phyloP scores from a whole-genome alignment of 441 rosid species.

The Populus hybrid region DNA sequence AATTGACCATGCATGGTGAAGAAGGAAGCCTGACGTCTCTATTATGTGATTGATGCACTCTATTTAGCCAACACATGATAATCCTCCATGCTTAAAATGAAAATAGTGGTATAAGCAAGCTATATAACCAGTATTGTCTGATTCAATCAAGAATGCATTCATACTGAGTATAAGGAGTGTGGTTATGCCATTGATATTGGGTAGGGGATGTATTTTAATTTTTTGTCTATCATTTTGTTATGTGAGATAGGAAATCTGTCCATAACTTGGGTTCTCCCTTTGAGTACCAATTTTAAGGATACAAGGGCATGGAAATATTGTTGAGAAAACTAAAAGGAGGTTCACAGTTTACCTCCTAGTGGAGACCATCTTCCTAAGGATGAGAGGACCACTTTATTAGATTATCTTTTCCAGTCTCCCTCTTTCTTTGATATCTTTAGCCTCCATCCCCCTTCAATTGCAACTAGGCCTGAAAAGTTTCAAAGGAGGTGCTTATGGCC shows the following conservation, averaged over 20 bases:
- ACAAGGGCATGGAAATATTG: background rate
- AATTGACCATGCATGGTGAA: background rate
- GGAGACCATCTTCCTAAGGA: background rate
- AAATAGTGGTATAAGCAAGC: background rate
- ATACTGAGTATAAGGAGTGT: background rate
- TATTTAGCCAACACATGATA: background rate
- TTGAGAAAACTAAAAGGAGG: background rate
- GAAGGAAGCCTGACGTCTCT: background rate
- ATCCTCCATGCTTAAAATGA: background rate
- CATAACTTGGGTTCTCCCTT: background rate
- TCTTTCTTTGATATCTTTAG: background rate
- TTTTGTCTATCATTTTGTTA: background rate
- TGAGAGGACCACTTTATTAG: no score
- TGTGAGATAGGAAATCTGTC: background rate
- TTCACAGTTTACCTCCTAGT: background rate
- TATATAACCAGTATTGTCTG: background rate
- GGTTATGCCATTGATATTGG: background rate
- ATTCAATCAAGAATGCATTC: background rate
- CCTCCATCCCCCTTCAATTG: background rate
- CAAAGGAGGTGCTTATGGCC: background rate
- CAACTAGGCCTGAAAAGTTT: background rate
- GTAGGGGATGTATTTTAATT: background rate
- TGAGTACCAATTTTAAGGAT: background rate
- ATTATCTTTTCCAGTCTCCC: background rate
- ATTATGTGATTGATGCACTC: background rate